phyloP scores from a whole-genome alignment of 495 filamentous ascomycete species.

The Hyaloscypha variabilis region DNA sequence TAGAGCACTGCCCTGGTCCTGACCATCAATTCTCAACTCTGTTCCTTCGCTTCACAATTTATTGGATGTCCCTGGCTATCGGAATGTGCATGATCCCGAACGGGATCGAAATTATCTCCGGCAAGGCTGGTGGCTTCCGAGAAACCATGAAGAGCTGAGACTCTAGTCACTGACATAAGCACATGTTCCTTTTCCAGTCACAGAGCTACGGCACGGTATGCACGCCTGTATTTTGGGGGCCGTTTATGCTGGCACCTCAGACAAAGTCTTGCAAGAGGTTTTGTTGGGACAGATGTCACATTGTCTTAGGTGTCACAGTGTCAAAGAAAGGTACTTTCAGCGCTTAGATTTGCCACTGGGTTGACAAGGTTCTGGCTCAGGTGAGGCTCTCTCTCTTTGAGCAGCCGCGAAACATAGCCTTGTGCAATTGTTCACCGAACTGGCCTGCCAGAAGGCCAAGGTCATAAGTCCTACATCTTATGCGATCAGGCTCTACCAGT shows the following conservation, averaged over 20 bases:
- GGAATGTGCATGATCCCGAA: background rate
- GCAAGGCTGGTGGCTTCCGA: background rate
- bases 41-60: background rate
- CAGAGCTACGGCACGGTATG: background rate
- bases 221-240: background rate
- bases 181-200: background rate
- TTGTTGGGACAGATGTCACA: background rate
- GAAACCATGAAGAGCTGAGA: background rate
- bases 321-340: constrained; percentile 2
- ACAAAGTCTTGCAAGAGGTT: background rate
- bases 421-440: background rate
- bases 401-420: background rate
- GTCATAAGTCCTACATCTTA: constrained; percentile 15
- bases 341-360: constrained; percentile 9
- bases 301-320: constrained; percentile 18
- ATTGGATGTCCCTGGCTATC: constrained; percentile 6
- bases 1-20: constrained; percentile 17
- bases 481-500: constrained; percentile 29
- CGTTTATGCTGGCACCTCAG: background rate
- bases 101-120: constrained; percentile 1
- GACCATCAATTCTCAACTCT: background rate
- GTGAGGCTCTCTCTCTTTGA: background rate
- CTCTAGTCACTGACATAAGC: background rate
- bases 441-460: background rate
- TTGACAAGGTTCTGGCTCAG: background rate